These are phyloP conservation scores for Phytopythium vexans DNA, from an alignment of 352 stramenopile genomes.

Conservation along the genomic window DNA sequence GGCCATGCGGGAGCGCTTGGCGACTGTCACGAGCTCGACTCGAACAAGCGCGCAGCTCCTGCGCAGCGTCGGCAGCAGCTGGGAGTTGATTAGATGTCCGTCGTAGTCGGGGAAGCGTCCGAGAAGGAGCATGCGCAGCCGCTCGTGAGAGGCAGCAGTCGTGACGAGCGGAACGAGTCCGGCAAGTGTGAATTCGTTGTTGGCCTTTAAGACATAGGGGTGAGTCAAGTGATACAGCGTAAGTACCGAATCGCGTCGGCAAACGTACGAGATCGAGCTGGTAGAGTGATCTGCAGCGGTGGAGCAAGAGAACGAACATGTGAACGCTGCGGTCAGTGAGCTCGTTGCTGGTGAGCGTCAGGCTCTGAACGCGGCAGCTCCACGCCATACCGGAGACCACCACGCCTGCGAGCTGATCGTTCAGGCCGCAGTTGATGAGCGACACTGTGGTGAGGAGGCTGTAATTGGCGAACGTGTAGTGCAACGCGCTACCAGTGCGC, in stretches of 20 bases:
- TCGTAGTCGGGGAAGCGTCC: slow-evolving; percentile 19
- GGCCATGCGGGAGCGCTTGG: slow-evolving; percentile 3
- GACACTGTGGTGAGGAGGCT: slow-evolving; percentile 20
- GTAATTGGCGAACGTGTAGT: slow-evolving; percentile 36
- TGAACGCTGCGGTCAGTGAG: slow-evolving; percentile 25
- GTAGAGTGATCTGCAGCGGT: slow-evolving; percentile 24
- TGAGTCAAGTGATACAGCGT: slow-evolving; percentile 3
- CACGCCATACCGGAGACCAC: slow-evolving; percentile 39
- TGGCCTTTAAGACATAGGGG: slow-evolving; percentile 20
- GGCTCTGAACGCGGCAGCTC: slow-evolving; percentile 24
- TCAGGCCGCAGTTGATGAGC: slow-evolving; percentile 34
- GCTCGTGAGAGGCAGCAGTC: slow-evolving; percentile 10
- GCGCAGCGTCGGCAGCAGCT: no score
- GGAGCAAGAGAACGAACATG: slow-evolving; percentile 28
- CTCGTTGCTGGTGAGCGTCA: slow-evolving; percentile 34
- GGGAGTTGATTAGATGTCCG: slow-evolving; percentile 7
- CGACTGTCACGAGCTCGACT: slow-evolving; percentile 19
- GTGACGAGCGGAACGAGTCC: slow-evolving; percentile 20
- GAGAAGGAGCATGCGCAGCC: slow-evolving; percentile 24
- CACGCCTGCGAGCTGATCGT: slow-evolving; percentile 29
- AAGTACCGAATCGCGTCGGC: not conserved
- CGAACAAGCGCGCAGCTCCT: slow-evolving; percentile 25
- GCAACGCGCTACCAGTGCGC: slow-evolving; percentile 19
- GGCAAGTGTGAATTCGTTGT: slow-evolving; percentile 25
- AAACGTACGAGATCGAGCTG: slow-evolving; percentile 36